A percentile compares a stretch with the other conserved stretches of the same genome.
Evolutionary conservation across 768 basidiomycete genomes (phyloP).

Genomic region (Tricholoma sp.): DNA sequence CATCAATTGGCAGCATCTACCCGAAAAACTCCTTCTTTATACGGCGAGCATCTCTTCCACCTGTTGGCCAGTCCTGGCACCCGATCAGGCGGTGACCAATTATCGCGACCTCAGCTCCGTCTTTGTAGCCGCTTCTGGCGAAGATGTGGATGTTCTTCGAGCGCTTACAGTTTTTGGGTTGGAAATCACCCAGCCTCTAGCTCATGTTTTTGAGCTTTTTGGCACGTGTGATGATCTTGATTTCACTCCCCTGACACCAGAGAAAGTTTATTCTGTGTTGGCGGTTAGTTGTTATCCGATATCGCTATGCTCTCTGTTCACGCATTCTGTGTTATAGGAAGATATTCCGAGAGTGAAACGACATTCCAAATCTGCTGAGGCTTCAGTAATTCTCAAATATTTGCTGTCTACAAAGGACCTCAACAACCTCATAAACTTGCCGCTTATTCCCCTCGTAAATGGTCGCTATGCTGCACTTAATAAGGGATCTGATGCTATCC

Average conservation of each 20-base stretch:
- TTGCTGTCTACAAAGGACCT: constrained; percentile 30
- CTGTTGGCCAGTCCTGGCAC: constrained; percentile 32
- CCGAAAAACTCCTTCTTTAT: constrained; percentile 21
- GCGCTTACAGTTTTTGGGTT: background rate
- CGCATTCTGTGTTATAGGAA: constrained; percentile 6
- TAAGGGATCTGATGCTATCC: background rate
- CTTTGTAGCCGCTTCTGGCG: background rate
- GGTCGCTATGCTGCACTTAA: constrained; percentile 17
- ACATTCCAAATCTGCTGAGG: constrained; percentile 5
- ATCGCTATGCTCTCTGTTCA: background rate
- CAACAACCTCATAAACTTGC: constrained; percentile 29
- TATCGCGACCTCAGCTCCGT: background rate
- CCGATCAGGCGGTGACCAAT: background rate
- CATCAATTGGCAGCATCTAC: constrained; percentile 33
- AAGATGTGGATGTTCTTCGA: background rate
- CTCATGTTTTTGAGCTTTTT: background rate
- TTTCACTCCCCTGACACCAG: background rate
- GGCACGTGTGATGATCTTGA: background rate
- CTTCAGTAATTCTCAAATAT: constrained; percentile 23
- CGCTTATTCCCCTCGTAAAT: constrained; percentile 28
- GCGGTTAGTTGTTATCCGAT: background rate
- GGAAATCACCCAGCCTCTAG: background rate
- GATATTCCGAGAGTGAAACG: constrained; percentile 7
- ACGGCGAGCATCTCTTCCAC: constrained; percentile 19
- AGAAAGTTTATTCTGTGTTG: background rate